Conservation (phyloP, 352 stramenopile species). For the Phytophthora capsici region DNA sequence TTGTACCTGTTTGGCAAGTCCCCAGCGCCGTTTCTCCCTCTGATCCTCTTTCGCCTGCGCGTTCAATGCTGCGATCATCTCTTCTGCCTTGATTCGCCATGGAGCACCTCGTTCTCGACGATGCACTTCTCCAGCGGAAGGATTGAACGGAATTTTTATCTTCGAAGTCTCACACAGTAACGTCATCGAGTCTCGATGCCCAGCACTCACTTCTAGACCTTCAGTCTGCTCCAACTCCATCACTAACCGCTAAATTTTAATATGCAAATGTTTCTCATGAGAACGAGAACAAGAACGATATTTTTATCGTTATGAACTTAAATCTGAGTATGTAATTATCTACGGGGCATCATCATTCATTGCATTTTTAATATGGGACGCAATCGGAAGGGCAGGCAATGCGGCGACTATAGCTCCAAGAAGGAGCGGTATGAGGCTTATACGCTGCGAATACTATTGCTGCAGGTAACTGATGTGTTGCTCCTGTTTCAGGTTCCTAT, state of each 20-base stretch:
- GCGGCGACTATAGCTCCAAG: slow-evolving; percentile 74
- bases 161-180: slow-evolving; percentile 13
- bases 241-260: neutral
- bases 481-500: slow-evolving; percentile 54
- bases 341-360: slow-evolving; percentile 8
- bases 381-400: slow-evolving; percentile 77
- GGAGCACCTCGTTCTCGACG: slow-evolving; percentile 54
- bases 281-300: neutral
- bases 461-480: slow-evolving; percentile 1
- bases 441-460: neutral
- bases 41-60: slow-evolving; percentile 60
- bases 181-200: slow-evolving; percentile 29
- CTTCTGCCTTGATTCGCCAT: slow-evolving; percentile 55
- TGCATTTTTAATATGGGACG: slow-evolving; percentile 50
- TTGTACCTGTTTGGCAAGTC: slow-evolving; percentile 77
- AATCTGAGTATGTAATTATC: no score
- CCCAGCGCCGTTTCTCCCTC: slow-evolving; percentile 72
- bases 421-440: slow-evolving; percentile 53
- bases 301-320: slow-evolving; percentile 17
- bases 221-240: slow-evolving; percentile 13
- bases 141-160: slow-evolving; percentile 67
- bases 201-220: neutral
- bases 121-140: slow-evolving; percentile 68
- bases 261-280: slow-evolving; percentile 9
- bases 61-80: slow-evolving; percentile 51